Percentiles rank a stretch among this genome's conserved stretches.
phyloP scores from a whole-genome alignment of 169 alveolate species.

The Plasmodium vivax region DNA sequence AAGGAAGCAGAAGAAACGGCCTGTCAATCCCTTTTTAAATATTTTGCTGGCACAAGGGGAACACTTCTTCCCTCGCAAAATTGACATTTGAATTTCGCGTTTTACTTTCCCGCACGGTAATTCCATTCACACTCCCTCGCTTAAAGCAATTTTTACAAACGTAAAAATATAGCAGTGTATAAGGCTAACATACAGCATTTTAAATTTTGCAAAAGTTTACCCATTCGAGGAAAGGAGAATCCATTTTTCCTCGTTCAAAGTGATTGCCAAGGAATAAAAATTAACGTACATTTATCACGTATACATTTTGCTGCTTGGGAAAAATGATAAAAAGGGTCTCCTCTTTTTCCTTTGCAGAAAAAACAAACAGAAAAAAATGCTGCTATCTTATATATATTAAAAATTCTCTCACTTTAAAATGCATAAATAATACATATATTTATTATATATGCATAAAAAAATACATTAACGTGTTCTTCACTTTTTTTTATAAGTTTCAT shows the following conservation, averaged over 20 bases:
- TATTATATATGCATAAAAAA: no score
- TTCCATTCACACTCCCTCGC: not conserved
- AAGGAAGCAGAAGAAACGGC: not conserved
- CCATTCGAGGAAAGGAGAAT: not conserved
- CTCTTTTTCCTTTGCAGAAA: not conserved
- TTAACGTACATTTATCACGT: not conserved
- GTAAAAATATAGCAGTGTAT: not conserved
- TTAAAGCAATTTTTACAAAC: not conserved
- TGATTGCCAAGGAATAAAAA: not conserved
- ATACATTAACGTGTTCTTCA: no score
- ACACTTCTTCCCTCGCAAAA: not conserved
- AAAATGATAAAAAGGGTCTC: not conserved
- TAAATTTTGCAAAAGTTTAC: not conserved
- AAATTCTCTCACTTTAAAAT: not conserved
- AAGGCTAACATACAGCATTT: not conserved
- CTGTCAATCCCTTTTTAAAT: not conserved
- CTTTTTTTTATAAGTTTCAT: not conserved
- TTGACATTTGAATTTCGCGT: not conserved
- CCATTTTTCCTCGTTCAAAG: not conserved
- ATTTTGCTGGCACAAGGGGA: not conserved
- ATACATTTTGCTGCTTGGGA: not conserved
- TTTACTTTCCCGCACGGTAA: not conserved
- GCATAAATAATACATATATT: no score
- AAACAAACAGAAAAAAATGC: not conserved
- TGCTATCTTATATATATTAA: not conserved